Base-by-base conservation (phyloP, 257 asterid genomes). In the Petrea volubilis region DNA sequence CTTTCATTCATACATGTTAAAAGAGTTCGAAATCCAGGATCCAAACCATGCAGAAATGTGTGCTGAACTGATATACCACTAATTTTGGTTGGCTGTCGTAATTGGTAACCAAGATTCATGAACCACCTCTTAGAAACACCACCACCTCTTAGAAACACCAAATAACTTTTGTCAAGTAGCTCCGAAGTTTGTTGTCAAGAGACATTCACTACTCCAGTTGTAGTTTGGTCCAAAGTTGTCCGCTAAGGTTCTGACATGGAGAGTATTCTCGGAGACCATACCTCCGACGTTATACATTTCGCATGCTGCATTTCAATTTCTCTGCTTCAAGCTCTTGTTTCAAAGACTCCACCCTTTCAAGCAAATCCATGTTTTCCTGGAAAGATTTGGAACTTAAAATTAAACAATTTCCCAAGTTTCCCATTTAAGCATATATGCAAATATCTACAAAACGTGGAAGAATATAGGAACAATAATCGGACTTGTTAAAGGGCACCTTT, bases 321-420 rank as follows among this genome's bases (percentile, higher is more conserved):
- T 83, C 96, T 2, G 88, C 75, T 83, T 85, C 96, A 58, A 95
- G 97, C 77, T 88, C 96, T 83, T 84, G 96, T 67, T 95, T 95
- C 90, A 92, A 67, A 43, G 87, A 74, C 79, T 88, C 96, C 0
- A 92, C 85, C 49, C 85, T 83, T 65, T 86, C 92, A 50, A 87
- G 97, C 85, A 95, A 81, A 81, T 82, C 92, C 79, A 80, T 59
- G 71, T 95, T 95, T 88, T 95, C 96, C 99, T 95, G 79, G 69
- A n/a, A 69, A 78, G 21, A 21, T n/a, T 59, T 61, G 53, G 60
- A 71, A 68, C 28, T 43, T 12, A 20, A 15, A 40, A 51, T 49
- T 28, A 40, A 18, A 33, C n/a, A 17, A 28, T 43, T 27, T 50
- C 63, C 29, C 34, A 28, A 10, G 40, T 49, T 31, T 24, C 27